A percentile compares a stretch with the other conserved stretches of the same genome.
Evolutionary conservation across 2,329 filamentous ascomycete genomes (phyloP).

Genomic region (Ceratocystis alfenasii): DNA sequence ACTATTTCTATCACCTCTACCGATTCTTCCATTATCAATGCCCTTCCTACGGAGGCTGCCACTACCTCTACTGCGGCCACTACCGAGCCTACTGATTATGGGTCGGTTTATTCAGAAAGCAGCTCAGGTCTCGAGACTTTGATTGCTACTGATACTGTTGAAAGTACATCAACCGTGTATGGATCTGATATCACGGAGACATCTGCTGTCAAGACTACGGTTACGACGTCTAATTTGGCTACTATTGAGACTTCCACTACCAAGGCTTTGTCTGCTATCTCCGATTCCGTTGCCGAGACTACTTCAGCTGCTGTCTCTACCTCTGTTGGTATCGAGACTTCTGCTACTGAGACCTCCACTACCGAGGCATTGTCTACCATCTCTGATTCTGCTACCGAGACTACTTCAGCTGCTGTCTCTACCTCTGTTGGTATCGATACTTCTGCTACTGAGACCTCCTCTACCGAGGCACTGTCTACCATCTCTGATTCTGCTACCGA

Average conservation of each 20-base stretch:
- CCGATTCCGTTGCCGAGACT: neutral
- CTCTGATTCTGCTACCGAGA: neutral
- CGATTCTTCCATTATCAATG: neutral
- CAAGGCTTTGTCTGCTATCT: accelerated
- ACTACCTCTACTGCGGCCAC: neutral
- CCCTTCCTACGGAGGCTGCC: neutral
- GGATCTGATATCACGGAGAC: neutral
- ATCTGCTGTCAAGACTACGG: neutral
- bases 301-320: neutral
- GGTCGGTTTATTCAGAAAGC: too few species aligned
- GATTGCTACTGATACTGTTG: neutral
- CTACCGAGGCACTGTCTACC: neutral
- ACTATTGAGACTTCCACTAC: neutral
- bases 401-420: neutral
- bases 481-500: neutral
- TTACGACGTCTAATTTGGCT: neutral
- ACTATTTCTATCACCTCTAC: neutral
- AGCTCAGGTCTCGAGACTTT: neutral
- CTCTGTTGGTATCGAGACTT: neutral
- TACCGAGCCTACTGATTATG: neutral
- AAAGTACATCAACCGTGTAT: neutral
- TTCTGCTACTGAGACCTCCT: neutral
- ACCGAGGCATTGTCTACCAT: neutral
- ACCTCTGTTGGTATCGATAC: neutral
- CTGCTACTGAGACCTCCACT: neutral